Percentiles rank a stretch among this genome's conserved stretches.
Evolutionary conservation across 1,284 basidiomycete species (phyloP).

Genomic region (Trametes pubescens): DNA sequence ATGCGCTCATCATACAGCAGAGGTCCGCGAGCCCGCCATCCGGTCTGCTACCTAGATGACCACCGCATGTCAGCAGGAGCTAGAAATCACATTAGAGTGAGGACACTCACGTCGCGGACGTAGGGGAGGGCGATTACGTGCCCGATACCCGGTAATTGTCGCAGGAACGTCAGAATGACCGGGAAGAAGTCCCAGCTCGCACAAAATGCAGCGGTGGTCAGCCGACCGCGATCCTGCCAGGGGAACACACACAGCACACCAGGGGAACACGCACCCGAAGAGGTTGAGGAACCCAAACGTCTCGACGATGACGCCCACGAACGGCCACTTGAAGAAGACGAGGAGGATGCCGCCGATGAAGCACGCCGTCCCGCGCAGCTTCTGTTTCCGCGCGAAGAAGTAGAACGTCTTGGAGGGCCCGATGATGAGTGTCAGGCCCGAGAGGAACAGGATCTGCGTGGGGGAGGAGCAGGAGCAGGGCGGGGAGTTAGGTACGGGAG

Average conservation of each 20-base stretch:
- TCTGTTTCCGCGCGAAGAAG: slow-evolving; percentile 97
- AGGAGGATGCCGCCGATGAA: slow-evolving; percentile 91
- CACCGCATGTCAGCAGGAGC: not conserved
- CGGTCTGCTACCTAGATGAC: slow-evolving; percentile 70
- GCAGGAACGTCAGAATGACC: slow-evolving; percentile 94
- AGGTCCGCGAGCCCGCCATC: slow-evolving; percentile 77
- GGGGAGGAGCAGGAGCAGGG: not conserved
- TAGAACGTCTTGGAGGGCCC: slow-evolving; percentile 97
- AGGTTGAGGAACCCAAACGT: slow-evolving; percentile 96
- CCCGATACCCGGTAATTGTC: slow-evolving; percentile 95
- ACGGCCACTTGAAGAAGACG: slow-evolving; percentile 93
- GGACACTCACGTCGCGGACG: slow-evolving; percentile 67
- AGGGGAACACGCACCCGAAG: slow-evolving; percentile 81
- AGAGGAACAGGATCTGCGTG: slow-evolving; percentile 87
- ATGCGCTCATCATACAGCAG: slow-evolving; percentile 62
- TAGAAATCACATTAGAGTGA: slow-evolving; percentile 1
- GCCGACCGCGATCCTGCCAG: not conserved
- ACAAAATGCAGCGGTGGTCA: not conserved
- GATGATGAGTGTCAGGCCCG: slow-evolving; percentile 93
- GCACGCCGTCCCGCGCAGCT: slow-evolving; percentile 92
- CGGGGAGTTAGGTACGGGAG: slow-evolving; percentile 4
- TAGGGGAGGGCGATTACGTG: slow-evolving; percentile 88
- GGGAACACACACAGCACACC: slow-evolving; percentile 25
- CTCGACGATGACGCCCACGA: slow-evolving; percentile 93
- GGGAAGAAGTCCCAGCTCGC: slow-evolving; percentile 95